phyloP scores from a whole-genome alignment of 768 basidiomycete species.

The Amylocystis lapponica region DNA sequence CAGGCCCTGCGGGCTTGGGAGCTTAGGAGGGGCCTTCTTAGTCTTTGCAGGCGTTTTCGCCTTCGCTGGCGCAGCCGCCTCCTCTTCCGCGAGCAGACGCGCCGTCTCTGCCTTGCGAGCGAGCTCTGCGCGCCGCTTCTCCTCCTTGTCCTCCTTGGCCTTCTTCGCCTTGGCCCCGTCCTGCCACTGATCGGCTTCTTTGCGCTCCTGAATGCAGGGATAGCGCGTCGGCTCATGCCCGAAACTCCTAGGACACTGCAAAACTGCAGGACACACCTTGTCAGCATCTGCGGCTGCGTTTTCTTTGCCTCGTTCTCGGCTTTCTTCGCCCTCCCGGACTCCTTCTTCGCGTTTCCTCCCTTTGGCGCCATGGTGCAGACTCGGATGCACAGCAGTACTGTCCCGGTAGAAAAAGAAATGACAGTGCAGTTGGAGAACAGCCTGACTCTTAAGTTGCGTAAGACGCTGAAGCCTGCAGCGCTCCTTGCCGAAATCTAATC shows the following conservation, averaged over 20 bases:
- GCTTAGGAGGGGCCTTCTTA: slow-evolving; percentile 50
- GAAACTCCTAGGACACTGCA: neutral
- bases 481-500: too few species aligned
- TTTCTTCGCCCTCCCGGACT: slow-evolving; percentile 84
- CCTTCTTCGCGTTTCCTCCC: slow-evolving; percentile 89
- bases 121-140: slow-evolving; percentile 73
- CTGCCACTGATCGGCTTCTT: slow-evolving; percentile 64
- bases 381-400: neutral
- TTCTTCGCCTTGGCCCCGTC: slow-evolving; percentile 67
- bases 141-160: slow-evolving; percentile 67
- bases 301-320: slow-evolving; percentile 88
- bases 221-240: neutral
- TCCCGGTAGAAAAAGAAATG: too few species aligned
- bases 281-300: slow-evolving; percentile 53
- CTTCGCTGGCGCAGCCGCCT: slow-evolving; percentile 53
- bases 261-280: slow-evolving; percentile 36
- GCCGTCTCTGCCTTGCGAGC: slow-evolving; percentile 86
- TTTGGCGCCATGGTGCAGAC: slow-evolving; percentile 67
- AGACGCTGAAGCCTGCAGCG: too few species aligned
- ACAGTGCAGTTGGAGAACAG: too few species aligned
- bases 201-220: slow-evolving; percentile 50
- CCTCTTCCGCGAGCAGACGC: slow-evolving; percentile 83
- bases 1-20: slow-evolving; percentile 67
- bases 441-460: too few species aligned
- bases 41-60: slow-evolving; percentile 60